A percentile compares a stretch with the other conserved stretches of the same genome.
These are phyloP conservation scores for Salix dunnii DNA, from an alignment of 345 rosid species.

Conservation along the genomic window DNA sequence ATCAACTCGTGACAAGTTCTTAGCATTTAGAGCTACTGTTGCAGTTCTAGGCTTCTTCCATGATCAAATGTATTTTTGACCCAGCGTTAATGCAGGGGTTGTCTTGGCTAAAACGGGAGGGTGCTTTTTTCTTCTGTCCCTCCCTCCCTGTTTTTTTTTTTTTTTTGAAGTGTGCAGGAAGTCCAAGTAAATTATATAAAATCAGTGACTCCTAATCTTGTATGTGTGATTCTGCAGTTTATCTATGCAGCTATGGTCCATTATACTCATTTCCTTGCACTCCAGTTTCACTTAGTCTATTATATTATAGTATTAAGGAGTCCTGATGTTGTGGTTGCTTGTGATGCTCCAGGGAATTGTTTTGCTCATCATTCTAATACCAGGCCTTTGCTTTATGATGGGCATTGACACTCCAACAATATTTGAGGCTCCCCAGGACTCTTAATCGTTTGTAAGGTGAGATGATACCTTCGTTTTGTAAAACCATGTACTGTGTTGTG, in stretches of 20 bases:
- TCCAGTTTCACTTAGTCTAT: neutral
- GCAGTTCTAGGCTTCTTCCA: neutral
- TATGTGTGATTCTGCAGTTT: neutral
- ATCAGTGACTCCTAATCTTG: neutral
- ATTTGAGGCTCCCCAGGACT: constrained; percentile 93
- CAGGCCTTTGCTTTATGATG: constrained; percentile 96
- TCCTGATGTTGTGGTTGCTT: constrained; percentile 24
- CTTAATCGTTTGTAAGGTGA: constrained; percentile 31
- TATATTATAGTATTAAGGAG: neutral
- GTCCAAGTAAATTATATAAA: neutral
- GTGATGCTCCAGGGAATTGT: constrained; percentile 71
- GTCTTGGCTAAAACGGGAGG: neutral
- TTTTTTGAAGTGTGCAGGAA: neutral
- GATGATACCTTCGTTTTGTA: constrained; percentile 11
- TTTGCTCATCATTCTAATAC: constrained; percentile 75
- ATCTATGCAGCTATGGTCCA: neutral
- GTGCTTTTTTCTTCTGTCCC: neutral
- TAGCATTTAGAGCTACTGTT: neutral
- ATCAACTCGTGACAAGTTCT: neutral
- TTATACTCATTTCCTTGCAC: neutral
- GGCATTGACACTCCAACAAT: constrained; percentile 92
- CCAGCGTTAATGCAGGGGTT: neutral
- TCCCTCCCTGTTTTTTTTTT: neutral
- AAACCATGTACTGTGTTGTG: constrained; percentile 2
- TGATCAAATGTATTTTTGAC: neutral